phyloP scores from a whole-genome alignment of 2,329 filamentous ascomycete species.

The Xylaria sp. region DNA sequence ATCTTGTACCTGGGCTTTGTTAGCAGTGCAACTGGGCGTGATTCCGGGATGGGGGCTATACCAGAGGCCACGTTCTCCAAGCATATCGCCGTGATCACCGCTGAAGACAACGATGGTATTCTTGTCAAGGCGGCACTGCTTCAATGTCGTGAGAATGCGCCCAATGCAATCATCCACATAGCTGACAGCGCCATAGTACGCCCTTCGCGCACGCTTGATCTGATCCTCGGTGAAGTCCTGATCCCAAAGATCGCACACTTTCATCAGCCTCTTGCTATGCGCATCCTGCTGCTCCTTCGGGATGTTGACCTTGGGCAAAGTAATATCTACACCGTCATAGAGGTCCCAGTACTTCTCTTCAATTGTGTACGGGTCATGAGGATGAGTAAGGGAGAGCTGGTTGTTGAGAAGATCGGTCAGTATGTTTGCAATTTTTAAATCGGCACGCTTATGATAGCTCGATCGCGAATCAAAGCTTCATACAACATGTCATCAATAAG shows the following conservation, averaged over 20 bases:
- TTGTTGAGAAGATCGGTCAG: conserved; percentile 20
- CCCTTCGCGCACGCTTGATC: conserved; percentile 83
- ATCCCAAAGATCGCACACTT: conserved; percentile 87
- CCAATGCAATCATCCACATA: conserved; percentile 95
- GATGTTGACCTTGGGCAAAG: conserved; percentile 80
- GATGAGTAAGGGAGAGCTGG: conserved; percentile 87
- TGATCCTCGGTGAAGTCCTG: conserved; percentile 86
- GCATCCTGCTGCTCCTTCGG: conserved; percentile 84
- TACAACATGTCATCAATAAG: not conserved
- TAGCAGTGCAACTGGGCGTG: conserved; percentile 4
- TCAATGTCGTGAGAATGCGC: conserved; percentile 78
- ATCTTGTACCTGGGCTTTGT: conserved; percentile 75
- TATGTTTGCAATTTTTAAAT: not conserved
- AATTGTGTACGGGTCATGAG: conserved; percentile 95
- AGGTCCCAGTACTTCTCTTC: conserved; percentile 92
- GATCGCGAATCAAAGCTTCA: not conserved
- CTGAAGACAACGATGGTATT: conserved; percentile 93
- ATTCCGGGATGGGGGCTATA: not conserved
- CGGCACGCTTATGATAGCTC: not conserved
- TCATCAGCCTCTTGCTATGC: conserved; percentile 86
- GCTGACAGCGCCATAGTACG: conserved; percentile 92
- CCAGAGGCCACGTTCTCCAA: conserved; percentile 91
- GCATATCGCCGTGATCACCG: conserved; percentile 95
- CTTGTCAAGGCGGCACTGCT: conserved; percentile 81
- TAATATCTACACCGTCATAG: conserved; percentile 89